Evolutionary conservation across 768 basidiomycete species (phyloP), one percentile per base, ranked within the genome.

Genomic region (Amanita rubescens): DNA sequence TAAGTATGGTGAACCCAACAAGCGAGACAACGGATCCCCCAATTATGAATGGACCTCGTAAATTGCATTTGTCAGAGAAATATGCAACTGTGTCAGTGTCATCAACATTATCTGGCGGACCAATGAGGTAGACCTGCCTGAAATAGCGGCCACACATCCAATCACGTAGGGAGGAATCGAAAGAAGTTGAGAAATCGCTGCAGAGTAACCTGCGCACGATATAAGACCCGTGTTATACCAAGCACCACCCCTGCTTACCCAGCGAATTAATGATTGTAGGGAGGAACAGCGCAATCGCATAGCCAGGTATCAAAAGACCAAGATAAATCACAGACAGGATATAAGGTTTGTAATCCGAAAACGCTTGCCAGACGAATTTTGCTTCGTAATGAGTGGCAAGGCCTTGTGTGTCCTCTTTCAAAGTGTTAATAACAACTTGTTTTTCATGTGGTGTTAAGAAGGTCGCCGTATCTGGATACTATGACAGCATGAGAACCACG

Each of bases 391-490:
- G 72, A 1, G 73, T 78, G 7, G 75, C 69, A 22, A 73, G 72
- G 55, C 71, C 69, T 57, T 72, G 72, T 1, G 67, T 61, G 48
- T 80, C 78, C 46, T 72, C 69, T 56, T 71, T 73, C 49, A 80
- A 60, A 68, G 75, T 64, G 10, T 69, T 54, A 11, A 73, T 53
- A 5, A 80, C 64, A 46, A 64, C 58, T 39, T 49, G 58, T 42
- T 71, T 72, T 58, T 84, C 81, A 1, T 58, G 52, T 9, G 71
- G 67, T 10, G 71, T 75, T 53, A 83, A 63, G 67, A 82, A 84
- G 20, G 65, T 70, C 9, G 81, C 81, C 1, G 81, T 84, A 57
- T 77, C 75, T 22, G 81, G 80, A 62, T 77, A 82, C 77, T 79
- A 55, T 33, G 1, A 42, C 8, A 9, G 3, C 32, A 33, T 15